Conservation (phyloP, 1,284 basidiomycete genomes). For the Polyporus tsugae region DNA sequence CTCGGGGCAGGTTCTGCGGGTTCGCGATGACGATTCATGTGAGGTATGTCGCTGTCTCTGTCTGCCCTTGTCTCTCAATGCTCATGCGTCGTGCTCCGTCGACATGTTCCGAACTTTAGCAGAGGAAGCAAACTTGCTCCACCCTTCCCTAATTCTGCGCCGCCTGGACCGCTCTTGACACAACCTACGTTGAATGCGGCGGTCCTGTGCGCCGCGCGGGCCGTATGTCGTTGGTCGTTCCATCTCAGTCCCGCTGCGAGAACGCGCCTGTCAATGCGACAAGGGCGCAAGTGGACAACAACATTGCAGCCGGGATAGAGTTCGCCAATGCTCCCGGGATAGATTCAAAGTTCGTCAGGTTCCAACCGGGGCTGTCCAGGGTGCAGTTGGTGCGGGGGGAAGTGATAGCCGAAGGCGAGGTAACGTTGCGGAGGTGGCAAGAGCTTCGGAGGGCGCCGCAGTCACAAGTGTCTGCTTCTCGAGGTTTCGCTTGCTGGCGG, state of each 20-base stretch:
- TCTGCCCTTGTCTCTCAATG: background rate
- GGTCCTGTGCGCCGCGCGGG: background rate
- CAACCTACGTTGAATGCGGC: background rate
- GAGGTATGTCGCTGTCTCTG: background rate
- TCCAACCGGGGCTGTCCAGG: background rate
- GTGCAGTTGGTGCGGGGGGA: background rate
- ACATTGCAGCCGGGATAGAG: background rate
- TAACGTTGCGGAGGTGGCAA: conserved; percentile 10
- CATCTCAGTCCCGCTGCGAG: background rate
- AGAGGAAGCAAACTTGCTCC: background rate
- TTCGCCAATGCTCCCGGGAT: background rate
- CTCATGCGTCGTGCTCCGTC: background rate
- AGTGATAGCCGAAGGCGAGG: conserved; percentile 4
- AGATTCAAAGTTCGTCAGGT: background rate
- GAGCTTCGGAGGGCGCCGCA: conserved; percentile 10
- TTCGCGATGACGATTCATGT: background rate
- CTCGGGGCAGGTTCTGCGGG: background rate
- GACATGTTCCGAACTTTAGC: background rate
- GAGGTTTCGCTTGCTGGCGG: background rate
- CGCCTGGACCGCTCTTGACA: background rate
- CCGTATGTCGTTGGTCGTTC: background rate
- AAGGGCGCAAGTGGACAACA: background rate
- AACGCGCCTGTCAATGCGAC: background rate
- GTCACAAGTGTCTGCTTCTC: background rate
- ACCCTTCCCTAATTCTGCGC: background rate